Conservation (phyloP, 2,329 filamentous ascomycete species). For the Bipolaris sorokiniana region DNA sequence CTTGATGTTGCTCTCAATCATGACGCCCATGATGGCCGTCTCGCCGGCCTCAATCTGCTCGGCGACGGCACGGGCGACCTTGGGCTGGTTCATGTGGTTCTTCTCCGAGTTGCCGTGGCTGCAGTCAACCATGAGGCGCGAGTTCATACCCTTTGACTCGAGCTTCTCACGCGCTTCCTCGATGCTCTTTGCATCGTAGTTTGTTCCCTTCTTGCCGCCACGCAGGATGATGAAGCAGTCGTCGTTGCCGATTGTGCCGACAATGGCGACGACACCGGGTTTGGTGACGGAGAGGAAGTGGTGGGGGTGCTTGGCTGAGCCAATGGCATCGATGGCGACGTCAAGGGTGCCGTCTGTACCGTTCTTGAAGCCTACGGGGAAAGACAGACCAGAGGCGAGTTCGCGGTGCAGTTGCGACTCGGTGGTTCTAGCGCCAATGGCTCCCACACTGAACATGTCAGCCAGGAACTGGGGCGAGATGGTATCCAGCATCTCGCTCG, state of each 20-base stretch:
- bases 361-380: constrained; percentile 99
- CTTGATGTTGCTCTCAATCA: constrained; percentile 98
- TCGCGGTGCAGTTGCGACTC: constrained; percentile 96
- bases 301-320: constrained; percentile 87
- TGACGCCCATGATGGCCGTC: constrained; percentile 89
- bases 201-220: constrained; percentile 90
- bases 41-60: constrained; percentile 87
- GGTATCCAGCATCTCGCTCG: constrained; percentile 97
- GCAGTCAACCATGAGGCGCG: constrained; percentile 96
- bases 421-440: constrained; percentile 93
- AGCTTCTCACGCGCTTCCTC: constrained; percentile 81
- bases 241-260: constrained; percentile 91
- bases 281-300: constrained; percentile 98
- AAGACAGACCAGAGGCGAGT: constrained; percentile 88
- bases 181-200: constrained; percentile 88
- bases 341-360: constrained; percentile 90
- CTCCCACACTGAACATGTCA: constrained; percentile 88
- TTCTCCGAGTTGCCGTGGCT: constrained; percentile 96
- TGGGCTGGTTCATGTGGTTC: constrained; percentile 96
- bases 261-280: constrained; percentile 91
- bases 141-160: constrained; percentile 71
- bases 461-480: constrained; percentile 97
- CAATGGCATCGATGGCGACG: constrained; percentile 94
- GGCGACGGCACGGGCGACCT: constrained; percentile 81
- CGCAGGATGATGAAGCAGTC: constrained; percentile 97